Evolutionary conservation across 2,329 filamentous ascomycete species (phyloP), one percentile per base, ranked within the genome.

Genomic region (Cladobotryum protrusum): DNA sequence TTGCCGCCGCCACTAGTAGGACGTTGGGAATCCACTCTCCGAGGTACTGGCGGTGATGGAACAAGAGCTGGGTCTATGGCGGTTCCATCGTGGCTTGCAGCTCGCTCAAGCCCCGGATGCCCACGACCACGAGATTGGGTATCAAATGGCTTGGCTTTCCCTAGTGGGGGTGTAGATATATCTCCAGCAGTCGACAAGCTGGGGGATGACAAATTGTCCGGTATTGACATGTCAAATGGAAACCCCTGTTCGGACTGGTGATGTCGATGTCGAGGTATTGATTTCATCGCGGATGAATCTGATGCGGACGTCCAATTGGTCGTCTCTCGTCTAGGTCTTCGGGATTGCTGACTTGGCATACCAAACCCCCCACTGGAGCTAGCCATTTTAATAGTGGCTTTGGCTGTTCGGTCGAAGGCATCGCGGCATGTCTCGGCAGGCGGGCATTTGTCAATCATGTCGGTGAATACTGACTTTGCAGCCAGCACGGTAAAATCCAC

Each of bases 401-500:
- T 95, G 60, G 89, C 91, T 72, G 96, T 97, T 36, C 92, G 82
- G 60, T 95, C 89, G 64, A 97, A 96, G 1, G 93, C 91, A 65
- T 97, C 91, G 13, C 90, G 83, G 66, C 92, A 97, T 11, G 91
- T 89, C 73, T 96, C 91, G 32, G 92, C 92, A 0, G 92, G 92
- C 0, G 92, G 91, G 59, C 93, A 97, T 66, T 96, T 96, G 57
- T 95, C 88, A 57, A 95, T 91, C 55, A 97, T 77, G 63, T 96
- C 93, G 5, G 83, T 86, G 40, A 97, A 83, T 8, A 97, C 90
- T 2, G 92, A 96, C 44, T 89, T 96, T 18, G 91, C 92, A 8
- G 91, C 89, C 44, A 96, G 76, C 8, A 97, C 88, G 1, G 92
- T 97, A 61, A 96, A 96, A 65, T 97, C 92, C n/a, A 97, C 90